Evolutionary conservation across 257 asterid genomes (phyloP).

Genomic region (Capsicum baccatum): DNA sequence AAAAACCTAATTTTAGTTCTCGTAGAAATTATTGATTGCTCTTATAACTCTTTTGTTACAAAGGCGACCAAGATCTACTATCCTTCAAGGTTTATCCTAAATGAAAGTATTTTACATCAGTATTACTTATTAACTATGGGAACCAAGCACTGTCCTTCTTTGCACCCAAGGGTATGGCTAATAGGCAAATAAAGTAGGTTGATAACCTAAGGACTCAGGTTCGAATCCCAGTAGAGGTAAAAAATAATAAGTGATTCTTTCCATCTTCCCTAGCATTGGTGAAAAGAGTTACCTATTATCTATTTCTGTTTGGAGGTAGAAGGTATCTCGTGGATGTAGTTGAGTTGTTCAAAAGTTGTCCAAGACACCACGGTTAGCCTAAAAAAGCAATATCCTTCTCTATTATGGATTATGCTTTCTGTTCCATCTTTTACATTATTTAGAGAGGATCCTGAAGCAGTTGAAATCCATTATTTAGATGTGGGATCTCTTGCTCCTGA

Average conservation of each 20-base stretch:
- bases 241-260: too few species aligned
- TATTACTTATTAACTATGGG: background rate
- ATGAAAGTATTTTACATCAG: background rate
- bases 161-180: too few species aligned
- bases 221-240: too few species aligned
- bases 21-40: conserved; percentile 21
- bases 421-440: conserved; percentile 8
- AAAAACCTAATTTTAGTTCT: conserved; percentile 9
- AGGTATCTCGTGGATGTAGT: too few species aligned
- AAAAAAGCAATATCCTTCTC: background rate
- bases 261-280: too few species aligned
- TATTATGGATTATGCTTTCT: background rate
- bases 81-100: conserved; percentile 58
- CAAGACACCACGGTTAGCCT: too few species aligned
- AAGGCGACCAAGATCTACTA: conserved; percentile 60
- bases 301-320: too few species aligned
- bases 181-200: too few species aligned
- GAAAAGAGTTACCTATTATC: too few species aligned
- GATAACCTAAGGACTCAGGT: too few species aligned
- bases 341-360: too few species aligned
- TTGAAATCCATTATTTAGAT: conserved; percentile 71
- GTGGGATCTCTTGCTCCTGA: conserved; percentile 79
- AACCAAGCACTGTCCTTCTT: background rate
- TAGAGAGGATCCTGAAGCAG: conserved; percentile 75
- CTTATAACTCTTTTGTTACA: conserved; percentile 37